These are phyloP conservation scores for Saturnispora diversa DNA, from an alignment of 805 yeast species.

Conservation along the genomic window DNA sequence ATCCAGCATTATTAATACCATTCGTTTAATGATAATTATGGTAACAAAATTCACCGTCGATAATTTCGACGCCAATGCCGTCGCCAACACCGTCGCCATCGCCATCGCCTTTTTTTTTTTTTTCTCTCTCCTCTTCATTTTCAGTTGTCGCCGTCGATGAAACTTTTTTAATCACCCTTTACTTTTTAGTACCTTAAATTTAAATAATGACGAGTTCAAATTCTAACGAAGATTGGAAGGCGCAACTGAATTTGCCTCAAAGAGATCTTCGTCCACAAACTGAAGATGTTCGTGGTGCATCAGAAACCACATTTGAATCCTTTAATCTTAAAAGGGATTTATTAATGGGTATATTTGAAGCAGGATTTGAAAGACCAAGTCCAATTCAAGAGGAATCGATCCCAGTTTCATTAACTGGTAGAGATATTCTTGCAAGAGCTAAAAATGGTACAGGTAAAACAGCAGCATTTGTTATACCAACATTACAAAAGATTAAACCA, in stretches of 20 bases:
- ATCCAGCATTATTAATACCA: no score
- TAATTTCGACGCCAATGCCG: no score
- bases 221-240: conserved; percentile 56
- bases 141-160: no score
- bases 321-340: conserved; percentile 86
- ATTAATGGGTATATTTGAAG: conserved; percentile 97
- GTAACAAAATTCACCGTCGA: no score
- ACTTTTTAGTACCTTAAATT: no score
- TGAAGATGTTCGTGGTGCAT: conserved; percentile 87
- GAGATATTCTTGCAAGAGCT: conserved; percentile 95
- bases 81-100: no score
- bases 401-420: conserved; percentile 90
- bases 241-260: conserved; percentile 61
- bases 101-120: no score
- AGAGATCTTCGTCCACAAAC: conserved; percentile 95
- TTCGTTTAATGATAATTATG: no score
- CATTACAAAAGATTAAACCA: conserved; percentile 82
- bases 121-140: no score
- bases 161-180: no score
- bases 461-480: conserved; percentile 93
- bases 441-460: conserved; percentile 99
- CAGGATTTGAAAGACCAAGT: conserved; percentile 96
- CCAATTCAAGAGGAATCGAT: conserved; percentile 97
- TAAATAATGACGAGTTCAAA: not conserved
- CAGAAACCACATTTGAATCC: conserved; percentile 82